These are phyloP conservation scores for Talaromyces ruber DNA, from an alignment of 495 filamentous ascomycete species.

Conservation along the genomic window DNA sequence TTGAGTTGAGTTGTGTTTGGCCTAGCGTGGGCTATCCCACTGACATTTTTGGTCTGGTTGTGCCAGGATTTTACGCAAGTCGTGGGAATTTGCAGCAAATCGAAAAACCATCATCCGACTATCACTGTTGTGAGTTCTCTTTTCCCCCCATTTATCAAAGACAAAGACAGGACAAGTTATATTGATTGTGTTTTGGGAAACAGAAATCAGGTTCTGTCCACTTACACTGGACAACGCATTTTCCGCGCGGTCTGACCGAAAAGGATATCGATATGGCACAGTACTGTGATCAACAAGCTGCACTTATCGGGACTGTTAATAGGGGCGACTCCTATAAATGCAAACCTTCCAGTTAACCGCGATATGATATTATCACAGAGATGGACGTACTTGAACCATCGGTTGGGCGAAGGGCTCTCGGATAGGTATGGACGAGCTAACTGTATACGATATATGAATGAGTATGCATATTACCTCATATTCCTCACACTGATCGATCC, in stretches of 20 bases:
- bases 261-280: conserved; percentile 59
- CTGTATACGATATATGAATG: background rate
- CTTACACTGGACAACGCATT: conserved; percentile 66
- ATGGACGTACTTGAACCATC: background rate
- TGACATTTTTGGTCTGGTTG: background rate
- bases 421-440: background rate
- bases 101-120: conserved; percentile 38
- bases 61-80: conserved; percentile 7
- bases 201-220: conserved; percentile 37
- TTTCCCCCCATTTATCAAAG: no score
- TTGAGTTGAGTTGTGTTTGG: background rate
- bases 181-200: conserved; percentile 2
- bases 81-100: conserved; percentile 10
- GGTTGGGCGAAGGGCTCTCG: background rate
- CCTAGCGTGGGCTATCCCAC: background rate
- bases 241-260: conserved; percentile 56
- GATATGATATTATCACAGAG: background rate
- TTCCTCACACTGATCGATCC: background rate
- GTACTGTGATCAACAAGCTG: conserved; percentile 53
- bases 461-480: background rate
- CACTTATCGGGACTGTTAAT: conserved; percentile 29
- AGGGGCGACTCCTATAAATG: conserved; percentile 29
- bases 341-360: conserved; percentile 8
- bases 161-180: conserved; percentile 1
- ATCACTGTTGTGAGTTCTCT: conserved; percentile 33